These are phyloP conservation scores for Paramecium sonneborni DNA, from an alignment of 73 alveolate species.

Conservation along the genomic window DNA sequence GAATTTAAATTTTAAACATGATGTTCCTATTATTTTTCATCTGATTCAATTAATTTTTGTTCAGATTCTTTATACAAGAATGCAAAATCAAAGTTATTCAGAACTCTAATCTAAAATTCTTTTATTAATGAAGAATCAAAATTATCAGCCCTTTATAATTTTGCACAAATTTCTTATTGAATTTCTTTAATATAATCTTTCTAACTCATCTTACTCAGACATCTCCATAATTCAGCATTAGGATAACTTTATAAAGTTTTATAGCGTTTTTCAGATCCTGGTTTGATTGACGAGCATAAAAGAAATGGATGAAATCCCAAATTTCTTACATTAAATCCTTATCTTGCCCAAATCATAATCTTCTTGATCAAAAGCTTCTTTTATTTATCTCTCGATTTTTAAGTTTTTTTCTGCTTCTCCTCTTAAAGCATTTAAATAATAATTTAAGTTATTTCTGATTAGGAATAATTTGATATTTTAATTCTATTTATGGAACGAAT, in stretches of 20 bases:
- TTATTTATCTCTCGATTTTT: neutral
- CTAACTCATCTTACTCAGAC: neutral
- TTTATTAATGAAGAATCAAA: neutral
- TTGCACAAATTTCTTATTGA: neutral
- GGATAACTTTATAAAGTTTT: neutral
- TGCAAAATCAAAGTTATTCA: neutral
- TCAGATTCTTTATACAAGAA: neutral
- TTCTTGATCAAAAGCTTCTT: neutral
- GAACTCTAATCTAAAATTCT: neutral
- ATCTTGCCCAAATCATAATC: neutral
- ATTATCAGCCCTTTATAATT: neutral
- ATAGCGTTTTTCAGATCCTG: neutral
- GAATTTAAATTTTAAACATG: neutral
- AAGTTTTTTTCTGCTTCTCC: too few species aligned
- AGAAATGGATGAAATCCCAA: neutral
- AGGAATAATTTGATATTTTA: too few species aligned
- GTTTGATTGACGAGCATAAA: neutral
- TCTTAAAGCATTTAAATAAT: too few species aligned
- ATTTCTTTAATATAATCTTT: neutral
- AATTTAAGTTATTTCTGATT: too few species aligned
- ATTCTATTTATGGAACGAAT: too few species aligned
- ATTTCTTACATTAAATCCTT: neutral
- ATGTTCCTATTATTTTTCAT: neutral
- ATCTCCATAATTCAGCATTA: neutral
- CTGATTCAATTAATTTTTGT: neutral